Evolutionary conservation across 2,329 filamentous ascomycete genomes (phyloP), one percentile per base, ranked within the genome.

Genomic region (Colletotrichum gloeosporioides): DNA sequence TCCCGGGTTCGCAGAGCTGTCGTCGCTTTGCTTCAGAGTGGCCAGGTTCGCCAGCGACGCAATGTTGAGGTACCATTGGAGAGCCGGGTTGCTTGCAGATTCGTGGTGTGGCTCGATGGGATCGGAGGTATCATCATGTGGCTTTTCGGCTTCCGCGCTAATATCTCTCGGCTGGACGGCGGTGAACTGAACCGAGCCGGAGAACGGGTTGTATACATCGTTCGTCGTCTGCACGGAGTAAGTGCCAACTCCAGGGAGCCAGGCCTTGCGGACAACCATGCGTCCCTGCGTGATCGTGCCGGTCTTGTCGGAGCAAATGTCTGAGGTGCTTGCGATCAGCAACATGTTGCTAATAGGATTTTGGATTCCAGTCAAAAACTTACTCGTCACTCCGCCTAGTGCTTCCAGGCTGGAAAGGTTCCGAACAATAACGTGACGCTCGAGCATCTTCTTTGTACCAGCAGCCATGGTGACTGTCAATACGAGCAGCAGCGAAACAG

Each of bases 1-100:
- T 16, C 82, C 83, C 13, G 44, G 44, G 12, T 53, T 22, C n/a
- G 6, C 44, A 4, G 44, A 53, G n/a, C 44, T 53, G 10, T 91
- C 79, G 31, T 89, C 85, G 16, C 85, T 86, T 77, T 91, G 86
- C 77, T 92, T 89, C 7, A 94, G 89, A 36, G 89, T 89, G 3
- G 93, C 92, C 25, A 94, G 85, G 79, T 94, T 94, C 53, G 92
- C 92, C 65, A 94, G 87, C 0, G 92, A 90, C 7, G 92, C 91
- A 29, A 93, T 88, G 71, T 92, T 90, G 44, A 94, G 88, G 78
- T 91, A 93, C 7, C 90, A 86, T 73, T 88, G 84, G 1, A 94
- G 83, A 6, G 68, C 53, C 5, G 18, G 8, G 49, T 62, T 76
- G 44, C 44, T 53, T 13, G 44, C 44, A 53, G n/a, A 18, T 22